Conservation (phyloP, 805 yeast genomes). For the Kazachstania martiniae region DNA sequence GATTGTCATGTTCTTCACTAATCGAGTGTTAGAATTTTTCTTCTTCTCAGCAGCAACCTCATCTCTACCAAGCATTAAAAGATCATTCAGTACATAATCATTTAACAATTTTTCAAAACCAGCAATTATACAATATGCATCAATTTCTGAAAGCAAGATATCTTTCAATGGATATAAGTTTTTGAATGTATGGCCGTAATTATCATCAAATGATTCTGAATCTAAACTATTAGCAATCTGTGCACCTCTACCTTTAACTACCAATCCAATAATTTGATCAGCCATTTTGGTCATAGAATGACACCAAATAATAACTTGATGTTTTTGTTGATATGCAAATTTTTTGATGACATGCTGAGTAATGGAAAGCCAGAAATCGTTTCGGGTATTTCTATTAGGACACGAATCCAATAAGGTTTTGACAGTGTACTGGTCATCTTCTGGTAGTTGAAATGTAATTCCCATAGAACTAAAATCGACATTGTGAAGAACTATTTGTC, state of each 20-base stretch:
- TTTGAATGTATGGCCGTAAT: slow-evolving; percentile 28
- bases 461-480: slow-evolving; percentile 15
- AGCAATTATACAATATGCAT: slow-evolving; percentile 34
- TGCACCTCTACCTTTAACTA: slow-evolving; percentile 82
- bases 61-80: slow-evolving; percentile 14
- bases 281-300: slow-evolving; percentile 79
- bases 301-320: slow-evolving; percentile 42
- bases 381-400: slow-evolving; percentile 49
- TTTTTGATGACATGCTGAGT: slow-evolving; percentile 36
- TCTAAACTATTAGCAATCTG: slow-evolving; percentile 43
- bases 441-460: neutral
- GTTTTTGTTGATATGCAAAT: slow-evolving; percentile 40
- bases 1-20: slow-evolving; percentile 61
- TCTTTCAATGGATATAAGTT: slow-evolving; percentile 68
- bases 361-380: slow-evolving; percentile 47
- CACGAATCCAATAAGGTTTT: slow-evolving; percentile 12
- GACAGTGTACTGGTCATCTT: slow-evolving; percentile 1
- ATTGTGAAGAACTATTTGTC: slow-evolving; percentile 27
- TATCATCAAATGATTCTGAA: slow-evolving; percentile 25
- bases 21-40: slow-evolving; percentile 2
- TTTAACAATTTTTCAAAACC: slow-evolving; percentile 29
- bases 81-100: slow-evolving; percentile 11
- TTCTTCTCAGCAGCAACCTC: slow-evolving; percentile 30
- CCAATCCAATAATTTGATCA: slow-evolving; percentile 62
- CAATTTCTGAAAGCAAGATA: slow-evolving; percentile 56